Evolutionary conservation across 164 flowering plant species (phyloP), one percentile per base, ranked within the genome.

Genomic region (Aristolochia contorta): DNA sequence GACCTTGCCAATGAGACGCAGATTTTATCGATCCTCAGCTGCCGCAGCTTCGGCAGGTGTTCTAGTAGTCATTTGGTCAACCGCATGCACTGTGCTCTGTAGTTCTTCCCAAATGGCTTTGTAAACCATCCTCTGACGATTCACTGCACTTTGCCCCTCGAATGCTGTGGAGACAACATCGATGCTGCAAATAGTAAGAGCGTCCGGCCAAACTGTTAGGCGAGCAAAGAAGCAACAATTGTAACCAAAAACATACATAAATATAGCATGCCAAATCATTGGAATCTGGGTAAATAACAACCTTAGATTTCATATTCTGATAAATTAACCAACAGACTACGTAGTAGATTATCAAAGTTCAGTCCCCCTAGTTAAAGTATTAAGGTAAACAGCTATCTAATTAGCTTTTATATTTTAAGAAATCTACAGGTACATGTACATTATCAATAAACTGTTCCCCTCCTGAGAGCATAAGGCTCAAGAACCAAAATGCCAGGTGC

Each of bases 91-190:
- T 6, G 81, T 82, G 74, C 66, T 85, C 74, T 89, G 96, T 41
- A 91, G 98, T 73, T 91, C 98, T 72, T 83, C 96, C 98, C 96
- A 91, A 67, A 88, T 91, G 66, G 89, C 98, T 77, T 84, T 86
- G 75, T 91, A 91, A 30, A 91, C 96, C 96, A 89, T 86, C 69
- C 98, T 88, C 75, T 91, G 98, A 80, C 98, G 78, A 69, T 89
- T 89, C 62, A 91, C 96, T 27, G 90, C 83, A 32, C 92, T 84
- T 63, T 86, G 79, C 47, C 96, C 98, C 72, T 88, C 92, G 65
- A 91, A 88, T 25, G 79, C 75, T 56, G 87, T 61, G 30, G 98
- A 80, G 30, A 91, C 61, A 25, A 89, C 98, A 64, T 85, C 84
- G 45, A 91, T 89, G 84, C 94, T 86, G 82, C 81, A 25, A 48